Percentiles rank a stretch among this genome's conserved stretches.
Evolutionary conservation across 345 rosid genomes (phyloP).

Genomic region (Punica granatum): DNA sequence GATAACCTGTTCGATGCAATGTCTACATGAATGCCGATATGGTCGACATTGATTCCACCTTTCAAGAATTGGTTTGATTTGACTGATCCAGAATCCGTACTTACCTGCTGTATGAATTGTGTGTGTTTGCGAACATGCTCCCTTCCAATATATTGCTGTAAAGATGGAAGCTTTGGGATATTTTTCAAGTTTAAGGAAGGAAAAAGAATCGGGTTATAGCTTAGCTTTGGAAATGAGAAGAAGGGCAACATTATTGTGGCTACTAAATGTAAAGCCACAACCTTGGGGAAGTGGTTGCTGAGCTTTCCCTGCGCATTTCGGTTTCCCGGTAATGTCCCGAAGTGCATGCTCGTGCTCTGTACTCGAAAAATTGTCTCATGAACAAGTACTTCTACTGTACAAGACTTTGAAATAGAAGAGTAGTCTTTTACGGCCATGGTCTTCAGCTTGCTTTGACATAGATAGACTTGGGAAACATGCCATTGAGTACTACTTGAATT

Average conservation of each 20-base stretch:
- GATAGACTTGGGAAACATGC: not conserved
- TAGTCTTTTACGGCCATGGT: not conserved
- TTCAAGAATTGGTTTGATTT: not conserved
- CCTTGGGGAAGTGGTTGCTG: not conserved
- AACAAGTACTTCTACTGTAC: not conserved
- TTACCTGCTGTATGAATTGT: not conserved
- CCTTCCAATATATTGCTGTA: not conserved
- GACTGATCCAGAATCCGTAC: not conserved
- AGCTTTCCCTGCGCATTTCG: too few species aligned
- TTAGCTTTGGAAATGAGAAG: not conserved
- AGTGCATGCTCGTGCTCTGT: not conserved
- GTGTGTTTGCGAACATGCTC: not conserved
- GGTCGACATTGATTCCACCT: not conserved
- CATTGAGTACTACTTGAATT: not conserved
- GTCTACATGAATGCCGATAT: not conserved
- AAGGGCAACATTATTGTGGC: not conserved
- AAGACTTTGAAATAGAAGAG: not conserved
- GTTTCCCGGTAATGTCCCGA: not conserved
- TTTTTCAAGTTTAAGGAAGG: not conserved
- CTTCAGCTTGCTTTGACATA: not conserved
- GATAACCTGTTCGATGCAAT: slow-evolving; percentile 7
- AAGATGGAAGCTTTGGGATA: not conserved
- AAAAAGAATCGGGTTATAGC: not conserved
- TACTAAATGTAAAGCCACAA: too few species aligned
- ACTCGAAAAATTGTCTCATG: not conserved